These are phyloP conservation scores for Elsinoe necatrix DNA, from an alignment of 2,329 filamentous ascomycete genomes.

Conservation along the genomic window DNA sequence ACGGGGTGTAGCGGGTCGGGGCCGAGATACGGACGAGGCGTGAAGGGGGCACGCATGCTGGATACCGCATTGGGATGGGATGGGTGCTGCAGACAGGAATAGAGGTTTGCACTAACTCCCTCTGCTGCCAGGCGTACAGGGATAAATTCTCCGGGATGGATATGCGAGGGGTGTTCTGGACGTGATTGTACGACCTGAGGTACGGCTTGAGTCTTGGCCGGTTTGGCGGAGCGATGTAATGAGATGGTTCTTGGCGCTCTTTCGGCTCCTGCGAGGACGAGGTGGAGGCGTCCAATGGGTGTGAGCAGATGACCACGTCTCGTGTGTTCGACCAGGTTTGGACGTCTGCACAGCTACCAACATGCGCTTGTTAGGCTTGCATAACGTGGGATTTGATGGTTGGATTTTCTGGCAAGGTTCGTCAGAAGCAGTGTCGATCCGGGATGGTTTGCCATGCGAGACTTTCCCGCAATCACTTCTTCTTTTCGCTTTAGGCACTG, in stretches of 20 bases:
- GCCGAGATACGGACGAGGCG: not conserved
- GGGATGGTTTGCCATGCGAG: not conserved
- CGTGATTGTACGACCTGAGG: not conserved
- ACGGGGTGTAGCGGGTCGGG: not conserved
- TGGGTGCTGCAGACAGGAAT: not conserved
- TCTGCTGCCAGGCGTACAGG: not conserved
- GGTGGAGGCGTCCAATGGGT: not conserved
- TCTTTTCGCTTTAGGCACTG: not conserved
- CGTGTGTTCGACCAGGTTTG: not conserved
- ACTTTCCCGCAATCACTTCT: not conserved
- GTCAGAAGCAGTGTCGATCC: not conserved
- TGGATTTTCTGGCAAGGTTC: not conserved
- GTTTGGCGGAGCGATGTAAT: not conserved
- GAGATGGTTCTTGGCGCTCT: not conserved
- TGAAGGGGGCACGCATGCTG: not conserved
- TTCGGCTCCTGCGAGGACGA: not conserved
- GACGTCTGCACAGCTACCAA: not conserved
- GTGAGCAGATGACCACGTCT: not conserved
- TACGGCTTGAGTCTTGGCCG: not conserved
- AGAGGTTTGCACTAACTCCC: not conserved
- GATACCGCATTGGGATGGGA: not conserved
- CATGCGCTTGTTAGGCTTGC: not conserved
- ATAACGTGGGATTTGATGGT: not conserved
- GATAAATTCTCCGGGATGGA: not conserved
- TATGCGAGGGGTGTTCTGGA: not conserved